Conservation (phyloP, 2,329 filamentous ascomycete species). For the Paraphaeosphaeria sporulosa region DNA sequence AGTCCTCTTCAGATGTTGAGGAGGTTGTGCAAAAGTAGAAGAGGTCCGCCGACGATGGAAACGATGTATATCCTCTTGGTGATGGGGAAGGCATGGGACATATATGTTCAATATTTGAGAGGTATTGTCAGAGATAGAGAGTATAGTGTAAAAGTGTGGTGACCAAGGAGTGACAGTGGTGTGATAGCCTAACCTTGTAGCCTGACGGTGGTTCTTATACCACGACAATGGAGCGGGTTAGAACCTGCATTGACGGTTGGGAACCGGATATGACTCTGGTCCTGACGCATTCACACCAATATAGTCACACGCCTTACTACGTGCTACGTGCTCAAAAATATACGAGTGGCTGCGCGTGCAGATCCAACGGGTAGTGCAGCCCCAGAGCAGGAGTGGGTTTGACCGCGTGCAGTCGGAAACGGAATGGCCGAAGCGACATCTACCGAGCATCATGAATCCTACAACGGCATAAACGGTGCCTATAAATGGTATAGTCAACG, state of each 20-base stretch:
- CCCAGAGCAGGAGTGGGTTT: constrained; percentile 26
- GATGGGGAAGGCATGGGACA: constrained; percentile 41
- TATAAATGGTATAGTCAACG: constrained; percentile 10
- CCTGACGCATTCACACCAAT: constrained; percentile 34
- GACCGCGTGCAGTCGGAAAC: constrained; percentile 31
- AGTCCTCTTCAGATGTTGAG: constrained; percentile 42
- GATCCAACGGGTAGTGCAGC: constrained; percentile 17
- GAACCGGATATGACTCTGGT: constrained; percentile 19
- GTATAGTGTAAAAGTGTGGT: constrained; percentile 14
- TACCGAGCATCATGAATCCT: constrained; percentile 21
- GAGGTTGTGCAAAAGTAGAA: constrained; percentile 48
- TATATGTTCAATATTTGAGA: constrained; percentile 2
- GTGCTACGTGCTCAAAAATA: constrained; percentile 24
- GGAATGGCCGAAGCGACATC: constrained; percentile 23
- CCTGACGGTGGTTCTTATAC: constrained; percentile 39
- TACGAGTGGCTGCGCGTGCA: constrained; percentile 31
- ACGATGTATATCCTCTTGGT: constrained; percentile 41
- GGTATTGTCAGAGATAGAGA: constrained; percentile 9
- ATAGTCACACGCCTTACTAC: constrained; percentile 34
- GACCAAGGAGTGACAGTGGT: constrained; percentile 17
- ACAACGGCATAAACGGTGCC: constrained; percentile 10
- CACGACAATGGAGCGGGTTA: constrained; percentile 15
- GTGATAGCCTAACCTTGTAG: constrained; percentile 20
- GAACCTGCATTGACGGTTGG: constrained; percentile 19
- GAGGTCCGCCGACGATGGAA: constrained; percentile 45